Percentiles rank a stretch among this genome's conserved stretches.
These are phyloP conservation scores for Litchi chinensis DNA, from an alignment of 345 rosid species.

Conservation along the genomic window DNA sequence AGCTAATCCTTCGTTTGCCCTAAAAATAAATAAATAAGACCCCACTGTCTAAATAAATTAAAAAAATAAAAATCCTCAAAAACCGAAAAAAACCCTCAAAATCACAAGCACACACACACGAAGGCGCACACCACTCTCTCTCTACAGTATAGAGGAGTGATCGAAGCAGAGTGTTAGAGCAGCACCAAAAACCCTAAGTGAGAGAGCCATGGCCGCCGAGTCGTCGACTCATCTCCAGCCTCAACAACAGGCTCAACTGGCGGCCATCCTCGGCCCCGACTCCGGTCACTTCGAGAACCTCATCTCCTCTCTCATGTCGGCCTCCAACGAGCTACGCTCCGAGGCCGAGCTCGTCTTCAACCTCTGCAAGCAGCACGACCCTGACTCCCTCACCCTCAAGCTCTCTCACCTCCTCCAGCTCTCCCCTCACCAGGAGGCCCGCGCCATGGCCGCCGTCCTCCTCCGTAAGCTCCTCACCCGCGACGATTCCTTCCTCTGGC, in stretches of 20 bases:
- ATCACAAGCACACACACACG: background rate
- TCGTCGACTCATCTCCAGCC: constrained; percentile 76
- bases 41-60: background rate
- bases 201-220: constrained; percentile 68
- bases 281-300: constrained; percentile 80
- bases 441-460: constrained; percentile 94
- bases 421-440: constrained; percentile 73
- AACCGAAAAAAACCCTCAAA: background rate
- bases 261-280: constrained; percentile 79
- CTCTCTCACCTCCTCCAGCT: constrained; percentile 81
- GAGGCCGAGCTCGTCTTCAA: constrained; percentile 85
- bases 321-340: constrained; percentile 92
- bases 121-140: background rate
- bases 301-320: constrained; percentile 87
- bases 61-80: background rate
- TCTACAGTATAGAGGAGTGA: background rate
- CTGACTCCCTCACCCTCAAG: constrained; percentile 80
- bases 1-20: background rate
- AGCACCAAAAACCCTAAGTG: constrained; percentile 16
- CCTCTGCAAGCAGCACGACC: constrained; percentile 87
- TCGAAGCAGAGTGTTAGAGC: background rate
- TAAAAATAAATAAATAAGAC: background rate
- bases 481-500: constrained; percentile 90
- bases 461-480: constrained; percentile 93
- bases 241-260: constrained; percentile 82